A percentile compares a stretch with the other conserved stretches of the same genome.
Evolutionary conservation across 2,329 filamentous ascomycete genomes (phyloP).

Genomic region (Colletotrichum limetticola): DNA sequence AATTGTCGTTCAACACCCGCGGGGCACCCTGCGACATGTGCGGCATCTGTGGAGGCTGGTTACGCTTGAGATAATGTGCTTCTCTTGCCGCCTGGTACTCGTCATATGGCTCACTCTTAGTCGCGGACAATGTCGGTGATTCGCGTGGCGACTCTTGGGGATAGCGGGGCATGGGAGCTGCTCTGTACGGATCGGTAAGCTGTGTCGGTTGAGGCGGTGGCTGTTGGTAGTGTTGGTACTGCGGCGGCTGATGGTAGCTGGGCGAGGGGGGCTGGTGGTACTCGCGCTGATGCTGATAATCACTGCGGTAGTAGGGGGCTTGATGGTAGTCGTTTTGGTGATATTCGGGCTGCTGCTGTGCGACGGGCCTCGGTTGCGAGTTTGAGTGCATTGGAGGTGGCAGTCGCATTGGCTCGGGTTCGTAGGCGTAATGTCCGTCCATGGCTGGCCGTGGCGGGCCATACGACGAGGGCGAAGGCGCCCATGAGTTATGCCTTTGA

Average conservation of each 20-base stretch:
- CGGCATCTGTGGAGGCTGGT: slow-evolving; percentile 19
- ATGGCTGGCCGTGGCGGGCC: slow-evolving; percentile 40
- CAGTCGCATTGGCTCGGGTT: slow-evolving; percentile 39
- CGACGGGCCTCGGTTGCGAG: slow-evolving; percentile 15
- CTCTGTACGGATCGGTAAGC: slow-evolving; percentile 19
- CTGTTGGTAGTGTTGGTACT: slow-evolving; percentile 35
- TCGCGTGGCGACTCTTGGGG: slow-evolving; percentile 7
- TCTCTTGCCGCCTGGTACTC: slow-evolving; percentile 23
- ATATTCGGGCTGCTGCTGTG: slow-evolving; percentile 21
- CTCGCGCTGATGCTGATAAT: slow-evolving; percentile 16
- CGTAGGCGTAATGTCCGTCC: slow-evolving; percentile 40
- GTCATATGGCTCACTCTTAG: slow-evolving; percentile 10
- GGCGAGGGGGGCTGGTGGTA: slow-evolving; percentile 38
- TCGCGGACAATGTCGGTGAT: neutral
- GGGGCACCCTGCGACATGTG: slow-evolving; percentile 10
- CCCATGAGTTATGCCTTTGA: slow-evolving; percentile 45
- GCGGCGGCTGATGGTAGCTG: slow-evolving; percentile 36
- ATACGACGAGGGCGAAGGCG: slow-evolving; percentile 38
- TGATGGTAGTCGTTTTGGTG: neutral
- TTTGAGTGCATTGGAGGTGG: slow-evolving; percentile 41
- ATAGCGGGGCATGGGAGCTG: slow-evolving; percentile 13
- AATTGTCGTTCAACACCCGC: slow-evolving; percentile 27
- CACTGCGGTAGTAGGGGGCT: neutral
- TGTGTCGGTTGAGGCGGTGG: slow-evolving; percentile 32
- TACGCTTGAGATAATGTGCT: slow-evolving; percentile 21